Evolutionary conservation across 257 asterid genomes (phyloP), one percentile per base, ranked within the genome.

Genomic region (Ajuga chamaepitys): DNA sequence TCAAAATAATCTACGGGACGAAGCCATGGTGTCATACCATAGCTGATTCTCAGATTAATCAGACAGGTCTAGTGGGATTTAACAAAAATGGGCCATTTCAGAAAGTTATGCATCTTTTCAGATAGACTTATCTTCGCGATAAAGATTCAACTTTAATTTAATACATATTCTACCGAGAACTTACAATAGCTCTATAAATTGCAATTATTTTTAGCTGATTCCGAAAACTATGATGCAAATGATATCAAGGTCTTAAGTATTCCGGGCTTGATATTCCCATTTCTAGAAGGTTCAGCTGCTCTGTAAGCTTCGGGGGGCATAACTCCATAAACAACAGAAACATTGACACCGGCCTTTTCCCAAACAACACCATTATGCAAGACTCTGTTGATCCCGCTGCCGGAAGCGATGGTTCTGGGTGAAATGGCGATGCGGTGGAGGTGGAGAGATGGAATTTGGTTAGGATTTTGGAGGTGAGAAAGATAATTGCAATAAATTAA

Each of bases 221-320:
- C 13, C 9, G 57, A 64, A n/a, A 30, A 47, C 37, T 38, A 14
- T 16, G 7, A 18, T 5, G 34, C 10, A 30, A 62, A 62, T 16
- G 56, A 45, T 26, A 62, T 24, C 46, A 32, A 44, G 18, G 65
- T 56, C 45, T 55, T 1, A 67, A 13, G 24, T 53, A 54, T 26
- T 53, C 97, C 95, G 32, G 92, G 85, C 58, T 81, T 86, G 58
- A 74, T 62, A 59, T 82, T n/a, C 54, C 88, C 95, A 69, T 86
- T 86, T 10, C 80, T 79, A 50, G 74, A 28, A 11, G 99, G 95
- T 11, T 86, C 90, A 12, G 99, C 99, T 8, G 99, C 97, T 56
- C 99, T 81, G 55, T 94, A 94, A 70, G 99, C 99, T 2, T 94
- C 99, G 12, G 99, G 99, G 16, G 99, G 99, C 99, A 94, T 94